A percentile compares a stretch with the other conserved stretches of the same genome.
phyloP scores from a whole-genome alignment of 1,284 basidiomycete species.

The Ceratobasidium sp. region DNA sequence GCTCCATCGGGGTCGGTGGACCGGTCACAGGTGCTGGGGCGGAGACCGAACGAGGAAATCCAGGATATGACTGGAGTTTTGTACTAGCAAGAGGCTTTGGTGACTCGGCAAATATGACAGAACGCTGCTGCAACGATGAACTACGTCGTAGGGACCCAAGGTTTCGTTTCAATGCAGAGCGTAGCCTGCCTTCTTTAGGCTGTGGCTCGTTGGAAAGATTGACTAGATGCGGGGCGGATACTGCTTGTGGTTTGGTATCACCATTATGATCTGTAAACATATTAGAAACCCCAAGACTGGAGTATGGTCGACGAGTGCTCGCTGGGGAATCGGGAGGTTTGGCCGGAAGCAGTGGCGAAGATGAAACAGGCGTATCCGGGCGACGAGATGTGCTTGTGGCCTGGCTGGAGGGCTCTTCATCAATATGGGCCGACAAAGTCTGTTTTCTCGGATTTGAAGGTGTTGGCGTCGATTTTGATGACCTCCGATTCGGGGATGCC shows the following conservation, averaged over 20 bases:
- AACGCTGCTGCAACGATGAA: constrained; percentile 10
- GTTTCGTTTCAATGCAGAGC: constrained; percentile 20
- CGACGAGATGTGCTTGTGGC: not conserved
- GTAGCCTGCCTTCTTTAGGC: constrained; percentile 10
- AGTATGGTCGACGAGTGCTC: not conserved
- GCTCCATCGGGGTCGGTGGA: not conserved
- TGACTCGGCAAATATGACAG: constrained; percentile 31
- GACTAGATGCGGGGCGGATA: constrained; percentile 11
- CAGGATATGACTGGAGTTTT: not conserved
- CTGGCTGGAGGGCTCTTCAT: constrained; percentile 8
- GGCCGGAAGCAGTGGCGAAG: not conserved
- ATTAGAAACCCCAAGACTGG: constrained; percentile 6
- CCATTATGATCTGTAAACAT: not conserved
- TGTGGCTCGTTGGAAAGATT: not conserved
- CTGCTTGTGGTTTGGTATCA: not conserved
- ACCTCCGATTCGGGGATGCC: constrained; percentile 4
- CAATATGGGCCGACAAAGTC: not conserved
- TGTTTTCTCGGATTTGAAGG: not conserved
- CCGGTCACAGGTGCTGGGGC: not conserved
- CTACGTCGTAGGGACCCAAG: not conserved
- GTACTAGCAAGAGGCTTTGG: constrained; percentile 11
- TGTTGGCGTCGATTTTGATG: not conserved
- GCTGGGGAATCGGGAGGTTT: not conserved
- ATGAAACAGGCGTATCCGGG: not conserved
- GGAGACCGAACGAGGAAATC: constrained; percentile 12